Conservation (phyloP, 2,329 filamentous ascomycete species). For the Fusarium chuoi region DNA sequence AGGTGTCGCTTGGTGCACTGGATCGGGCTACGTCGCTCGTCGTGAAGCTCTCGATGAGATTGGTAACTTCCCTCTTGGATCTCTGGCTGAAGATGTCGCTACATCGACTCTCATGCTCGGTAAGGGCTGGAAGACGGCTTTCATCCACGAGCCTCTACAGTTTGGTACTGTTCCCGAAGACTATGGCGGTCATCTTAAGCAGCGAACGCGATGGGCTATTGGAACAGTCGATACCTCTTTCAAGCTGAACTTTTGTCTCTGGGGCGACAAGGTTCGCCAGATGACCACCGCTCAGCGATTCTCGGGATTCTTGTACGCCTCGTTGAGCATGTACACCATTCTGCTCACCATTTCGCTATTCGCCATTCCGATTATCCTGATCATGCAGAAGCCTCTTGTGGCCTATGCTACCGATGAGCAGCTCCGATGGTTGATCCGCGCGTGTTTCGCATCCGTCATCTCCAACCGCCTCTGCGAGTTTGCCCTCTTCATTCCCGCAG, state of each 20-base stretch:
- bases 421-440: conserved; percentile 67
- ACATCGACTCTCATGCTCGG: conserved; percentile 69
- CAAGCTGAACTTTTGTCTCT: conserved; percentile 70
- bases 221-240: conserved; percentile 68
- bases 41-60: conserved; percentile 69
- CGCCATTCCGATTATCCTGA: conserved; percentile 67
- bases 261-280: conserved; percentile 60
- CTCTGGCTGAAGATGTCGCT: conserved; percentile 69
- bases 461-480: conserved; percentile 66
- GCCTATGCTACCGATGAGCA: conserved; percentile 63
- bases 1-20: conserved; percentile 71
- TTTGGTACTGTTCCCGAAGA: conserved; percentile 69
- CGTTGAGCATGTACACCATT: conserved; percentile 66
- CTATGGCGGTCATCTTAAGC: conserved; percentile 64
- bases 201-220: conserved; percentile 66
- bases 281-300: conserved; percentile 69
- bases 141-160: conserved; percentile 68
- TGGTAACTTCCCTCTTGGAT: conserved; percentile 69
- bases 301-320: conserved; percentile 67
- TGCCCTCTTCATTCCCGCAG: conserved; percentile 67
- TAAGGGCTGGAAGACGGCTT: conserved; percentile 70
- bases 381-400: conserved; percentile 66
- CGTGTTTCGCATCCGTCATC: conserved; percentile 62
- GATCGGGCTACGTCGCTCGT: conserved; percentile 69
- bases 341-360: conserved; percentile 65